Conservation (phyloP, 116 monocot species). For the Zostera marina region DNA sequence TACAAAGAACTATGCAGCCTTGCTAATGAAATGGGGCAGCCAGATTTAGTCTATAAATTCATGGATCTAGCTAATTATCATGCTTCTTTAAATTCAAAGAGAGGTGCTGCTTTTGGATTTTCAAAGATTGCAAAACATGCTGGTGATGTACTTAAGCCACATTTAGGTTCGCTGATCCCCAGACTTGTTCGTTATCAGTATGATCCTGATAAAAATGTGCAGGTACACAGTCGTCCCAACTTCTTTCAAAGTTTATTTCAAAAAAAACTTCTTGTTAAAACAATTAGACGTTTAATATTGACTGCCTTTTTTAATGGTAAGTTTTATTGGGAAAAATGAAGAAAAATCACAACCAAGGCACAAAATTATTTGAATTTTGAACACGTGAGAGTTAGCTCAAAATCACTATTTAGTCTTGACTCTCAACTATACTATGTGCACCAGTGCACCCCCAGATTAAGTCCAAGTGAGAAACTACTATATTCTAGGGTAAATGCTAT, state of each 20-base stretch:
- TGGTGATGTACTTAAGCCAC: conserved; percentile 83
- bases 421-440: no score
- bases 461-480: no score
- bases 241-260: no score
- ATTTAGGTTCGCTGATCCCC: conserved; percentile 62
- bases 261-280: not conserved
- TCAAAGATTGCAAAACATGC: conserved; percentile 98
- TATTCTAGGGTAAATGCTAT: no score
- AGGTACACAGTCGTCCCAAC: conserved; percentile 29
- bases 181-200: conserved; percentile 90
- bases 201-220: conserved; percentile 98
- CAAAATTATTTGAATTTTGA: no score
- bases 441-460: no score
- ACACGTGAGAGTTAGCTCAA: no score
- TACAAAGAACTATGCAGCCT: conserved; percentile 95
- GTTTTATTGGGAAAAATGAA: no score
- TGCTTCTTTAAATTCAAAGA: conserved; percentile 85
- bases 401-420: no score
- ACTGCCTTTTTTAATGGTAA: not conserved
- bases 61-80: conserved; percentile 99
- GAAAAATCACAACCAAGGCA: no score
- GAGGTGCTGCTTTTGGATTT: conserved; percentile 98
- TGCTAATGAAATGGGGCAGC: conserved; percentile 99
- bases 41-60: conserved; percentile 92
- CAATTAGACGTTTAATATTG: not conserved